Base-by-base conservation (phyloP, 2,329 filamentous ascomycete genomes). In the Diplocarpon mali region DNA sequence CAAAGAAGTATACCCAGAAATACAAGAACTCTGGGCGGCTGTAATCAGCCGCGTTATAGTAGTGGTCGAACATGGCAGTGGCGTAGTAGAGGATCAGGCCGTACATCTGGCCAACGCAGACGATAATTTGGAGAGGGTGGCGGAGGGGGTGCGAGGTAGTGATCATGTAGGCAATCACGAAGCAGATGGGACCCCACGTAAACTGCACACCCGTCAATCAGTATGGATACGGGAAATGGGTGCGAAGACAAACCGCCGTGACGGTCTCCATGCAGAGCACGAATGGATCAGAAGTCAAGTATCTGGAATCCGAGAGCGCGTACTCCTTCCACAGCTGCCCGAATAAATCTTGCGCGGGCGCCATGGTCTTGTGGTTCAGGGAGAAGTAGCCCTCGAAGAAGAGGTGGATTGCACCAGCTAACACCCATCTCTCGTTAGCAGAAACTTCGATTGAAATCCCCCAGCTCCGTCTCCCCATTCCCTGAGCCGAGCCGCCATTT, bases 71-170 rank as follows among this genome's bases (percentile, higher is more conserved):
- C 52, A 69, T 66, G 59, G 71, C 75, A 13, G 78, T 82, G 1
- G 72, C 65, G 59, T 78, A 81, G 64, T 82, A 82, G 31, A 82
- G 65, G 3, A 72, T 66, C n/a, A 79, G 71, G 45, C 78, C 74
- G 61, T 79, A 64, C 12, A 64, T 54, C 38, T 64, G 61, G 15
- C 60, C 62, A 10, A 60, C 56, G 8, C 55, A 60, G 17, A 64
- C 60, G 38, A 64, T 59, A 31, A 60, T 58, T 46, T 79, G 75
- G 40, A 72, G 54, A 9, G 70, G 64, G 56, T 79, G 68, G 10
- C 76, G 71, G 27, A 65, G 57, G 13, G 67, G 62, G 46, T 65
- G 67, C 35, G 62, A 55, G 20, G 55, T 59, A 15, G 68, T 62
- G 49, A 76, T 73, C 51, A 68, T 63, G 32, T 65, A 45, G 2